Evolutionary conservation across 2,329 filamentous ascomycete species (phyloP).

Genomic region (Leptoxyphium fumago): DNA sequence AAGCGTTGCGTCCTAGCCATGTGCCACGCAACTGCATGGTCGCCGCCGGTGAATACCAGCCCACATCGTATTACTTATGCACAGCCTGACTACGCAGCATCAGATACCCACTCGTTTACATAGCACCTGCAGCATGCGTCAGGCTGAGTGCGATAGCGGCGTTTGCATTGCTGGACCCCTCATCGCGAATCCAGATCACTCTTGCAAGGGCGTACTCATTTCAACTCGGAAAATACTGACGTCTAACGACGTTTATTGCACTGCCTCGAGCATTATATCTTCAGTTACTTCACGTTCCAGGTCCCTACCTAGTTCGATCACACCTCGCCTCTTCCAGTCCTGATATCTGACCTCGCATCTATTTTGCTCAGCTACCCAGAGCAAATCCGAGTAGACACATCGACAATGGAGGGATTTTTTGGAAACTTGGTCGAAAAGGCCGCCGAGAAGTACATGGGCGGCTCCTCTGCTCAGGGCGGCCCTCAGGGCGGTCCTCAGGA

Average conservation of each 20-base stretch:
- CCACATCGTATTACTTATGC: too few species aligned
- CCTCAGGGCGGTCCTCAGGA: background rate
- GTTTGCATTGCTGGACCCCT: background rate
- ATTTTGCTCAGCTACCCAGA: too few species aligned
- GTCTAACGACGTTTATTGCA: background rate
- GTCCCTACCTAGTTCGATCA: background rate
- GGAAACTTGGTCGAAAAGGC: background rate
- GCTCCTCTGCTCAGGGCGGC: slow-evolving; percentile 1
- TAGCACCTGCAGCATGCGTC: background rate
- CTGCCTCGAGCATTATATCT: background rate
- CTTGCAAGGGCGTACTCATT: background rate
- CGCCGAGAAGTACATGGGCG: background rate
- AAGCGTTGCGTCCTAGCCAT: too few species aligned
- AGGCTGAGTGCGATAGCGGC: background rate
- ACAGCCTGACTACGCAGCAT: too few species aligned
- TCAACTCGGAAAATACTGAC: background rate
- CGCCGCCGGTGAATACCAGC: too few species aligned
- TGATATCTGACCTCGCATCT: too few species aligned
- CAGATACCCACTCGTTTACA: background rate
- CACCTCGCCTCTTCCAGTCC: background rate
- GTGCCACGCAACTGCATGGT: too few species aligned
- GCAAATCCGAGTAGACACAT: too few species aligned
- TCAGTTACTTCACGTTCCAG: background rate
- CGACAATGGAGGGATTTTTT: background rate
- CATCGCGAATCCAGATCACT: background rate